Base-by-base conservation (phyloP, 2,329 filamentous ascomycete genomes). In the Talaromyces verruculosus region DNA sequence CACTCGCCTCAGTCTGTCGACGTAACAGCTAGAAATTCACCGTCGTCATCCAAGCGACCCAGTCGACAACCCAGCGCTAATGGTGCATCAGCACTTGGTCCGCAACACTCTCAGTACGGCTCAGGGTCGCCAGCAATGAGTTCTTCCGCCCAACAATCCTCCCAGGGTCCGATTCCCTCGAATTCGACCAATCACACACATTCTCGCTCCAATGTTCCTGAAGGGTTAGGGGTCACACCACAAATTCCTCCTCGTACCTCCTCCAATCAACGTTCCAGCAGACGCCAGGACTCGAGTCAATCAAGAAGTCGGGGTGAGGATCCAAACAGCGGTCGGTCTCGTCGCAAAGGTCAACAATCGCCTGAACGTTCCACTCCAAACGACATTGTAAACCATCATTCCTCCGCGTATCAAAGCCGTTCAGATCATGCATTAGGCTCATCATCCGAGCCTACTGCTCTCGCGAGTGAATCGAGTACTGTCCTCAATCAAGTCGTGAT, bases 221-320 rank as follows among this genome's bases (percentile, higher is more conserved):
- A 85, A 80, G 79, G 86, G 83, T 78, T 87, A 85, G 81, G 79
- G 85, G 80, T 78, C 66, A 78, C 78, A 35, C 87, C 90, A 63
- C 89, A 91, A 28, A 84, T 91, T 71, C 89, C 90, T 64, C 93
- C 91, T 58, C 91, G 93, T 73, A 93, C 91, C 7, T 96, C 93
- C 15, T 95, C 92, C 51, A 90, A 88, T 69, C 86, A 88, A 69
- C 84, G 82, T 80, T 76, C 75, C 69, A 73, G 79, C 72, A 60
- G 62, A 47, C 71, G 78, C 71, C 67, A 72, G 65, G 76, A 69
- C 17, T 71, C 73, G 8, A 67, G 61, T 74, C 35, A 81, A 75
- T 71, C 78, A 73, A 66, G 75, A 74, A 67, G 68, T 69, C 33
- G 78, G 81, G 66, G 73, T 76, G 39, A 77, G 73, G 72, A 73